Base-by-base conservation (phyloP, 345 rosid species). In the Salix koriyanagi region DNA sequence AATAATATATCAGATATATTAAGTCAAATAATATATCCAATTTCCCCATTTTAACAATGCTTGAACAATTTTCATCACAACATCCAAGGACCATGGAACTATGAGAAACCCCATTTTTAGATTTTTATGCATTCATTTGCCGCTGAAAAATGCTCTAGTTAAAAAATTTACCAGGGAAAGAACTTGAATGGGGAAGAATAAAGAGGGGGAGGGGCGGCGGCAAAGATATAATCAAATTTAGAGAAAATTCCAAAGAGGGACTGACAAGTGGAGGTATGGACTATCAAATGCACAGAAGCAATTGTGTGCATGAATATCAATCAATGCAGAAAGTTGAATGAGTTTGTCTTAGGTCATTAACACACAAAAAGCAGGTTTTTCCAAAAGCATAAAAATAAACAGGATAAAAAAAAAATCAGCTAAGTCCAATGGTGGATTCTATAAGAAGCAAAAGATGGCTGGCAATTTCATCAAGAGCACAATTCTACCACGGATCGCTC, bases 371-470 rank as follows among this genome's bases (percentile, higher is more conserved):
- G 13, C 48, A 66, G 67, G 18, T 25, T 74, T 75, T 70, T 79
- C 52, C 65, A 21, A 72, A 68, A 52, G 65, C 41, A 65, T 46
- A 13, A 39, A 71, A 65, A 58, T n/a, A 18, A 23, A 69, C 6
- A 9, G 64, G 64, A n/a, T 58, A 8, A 2, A 4, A 2, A 3
- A 54, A 67, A 42, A 56, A 50, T 78, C 65, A 64, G 75, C 42
- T 36, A 44, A 62, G 77, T 77, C 72, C 77, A 72, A 76, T 67
- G 72, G 50, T 71, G 69, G 72, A 66, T 36, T 75, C 74, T 41
- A 25, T 48, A 56, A 77, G 70, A 58, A 9, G 64, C 77, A 75
- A 78, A 72, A 77, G 54, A 75, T 76, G 67, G 58, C 65, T 34
- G 77, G 67, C 76, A 65, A 71, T 76, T 66, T 64, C 65, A 72